These are phyloP conservation scores for Emergomyces pasteurianus DNA, from an alignment of 2,329 filamentous ascomycete genomes.

Conservation along the genomic window DNA sequence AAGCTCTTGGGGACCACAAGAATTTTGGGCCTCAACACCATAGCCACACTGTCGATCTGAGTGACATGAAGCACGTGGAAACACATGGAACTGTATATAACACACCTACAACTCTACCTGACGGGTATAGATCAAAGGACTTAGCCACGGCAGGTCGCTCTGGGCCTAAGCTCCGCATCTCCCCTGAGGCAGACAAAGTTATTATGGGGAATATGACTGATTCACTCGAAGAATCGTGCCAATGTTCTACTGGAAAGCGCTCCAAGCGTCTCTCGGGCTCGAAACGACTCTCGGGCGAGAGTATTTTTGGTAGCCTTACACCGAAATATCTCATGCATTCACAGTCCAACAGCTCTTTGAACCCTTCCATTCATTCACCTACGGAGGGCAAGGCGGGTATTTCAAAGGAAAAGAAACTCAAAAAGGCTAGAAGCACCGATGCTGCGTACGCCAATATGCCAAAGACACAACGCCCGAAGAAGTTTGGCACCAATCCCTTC, in stretches of 20 bases:
- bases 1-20: not conserved
- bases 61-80: not conserved
- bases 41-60: not conserved
- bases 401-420: not conserved
- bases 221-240: not conserved
- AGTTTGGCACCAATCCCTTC: not conserved
- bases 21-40: not conserved
- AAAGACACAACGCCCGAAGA: not conserved
- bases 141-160: conserved; percentile 5
- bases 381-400: not conserved
- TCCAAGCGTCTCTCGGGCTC: not conserved
- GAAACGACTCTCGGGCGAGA: conserved; percentile 10
- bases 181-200: conserved; percentile 12
- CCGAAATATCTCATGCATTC: conserved; percentile 5
- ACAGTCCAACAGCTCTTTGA: conserved; percentile 1
- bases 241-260: not conserved
- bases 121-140: conserved; percentile 9
- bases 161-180: conserved; percentile 12
- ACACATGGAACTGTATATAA: not conserved
- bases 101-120: not conserved
- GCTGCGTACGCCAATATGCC: not conserved
- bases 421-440: conserved; percentile 2
- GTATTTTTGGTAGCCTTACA: conserved; percentile 8
- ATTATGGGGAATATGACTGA: conserved; percentile 10
- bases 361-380: not conserved